A percentile compares a stretch with the other conserved stretches of the same genome.
These are phyloP conservation scores for Phoenix dactylifera DNA, from an alignment of 176 grass and related monocot species.

Conservation along the genomic window DNA sequence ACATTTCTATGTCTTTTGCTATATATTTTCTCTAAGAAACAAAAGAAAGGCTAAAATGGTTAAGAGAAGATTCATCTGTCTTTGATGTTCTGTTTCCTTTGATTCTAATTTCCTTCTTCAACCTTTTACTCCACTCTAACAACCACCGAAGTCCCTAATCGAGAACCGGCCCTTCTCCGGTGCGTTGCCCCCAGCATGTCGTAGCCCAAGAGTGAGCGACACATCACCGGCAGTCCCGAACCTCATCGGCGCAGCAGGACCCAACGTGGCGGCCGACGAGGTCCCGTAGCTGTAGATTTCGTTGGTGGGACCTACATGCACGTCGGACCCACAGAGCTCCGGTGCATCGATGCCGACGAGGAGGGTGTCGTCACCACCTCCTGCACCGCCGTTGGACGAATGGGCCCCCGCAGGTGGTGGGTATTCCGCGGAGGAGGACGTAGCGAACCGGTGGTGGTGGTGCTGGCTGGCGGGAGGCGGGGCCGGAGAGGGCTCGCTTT, in stretches of 20 bases:
- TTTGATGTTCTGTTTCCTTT: neutral
- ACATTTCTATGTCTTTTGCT: conserved; percentile 9
- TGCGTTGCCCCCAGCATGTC: conserved; percentile 41
- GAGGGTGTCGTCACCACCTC: conserved; percentile 8
- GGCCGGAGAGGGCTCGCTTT: conserved; percentile 32
- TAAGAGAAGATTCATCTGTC: neutral
- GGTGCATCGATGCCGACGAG: conserved; percentile 34
- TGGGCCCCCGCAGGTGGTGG: neutral
- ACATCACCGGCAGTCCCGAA: conserved; percentile 65
- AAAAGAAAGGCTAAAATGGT: neutral
- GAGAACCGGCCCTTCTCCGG: conserved; percentile 56
- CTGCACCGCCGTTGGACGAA: neutral
- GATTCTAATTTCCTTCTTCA: conserved; percentile 6
- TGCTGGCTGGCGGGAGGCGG: conserved; percentile 18
- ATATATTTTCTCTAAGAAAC: neutral
- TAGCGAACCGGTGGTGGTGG: conserved; percentile 14
- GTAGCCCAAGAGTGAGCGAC: conserved; percentile 85
- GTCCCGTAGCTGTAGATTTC: conserved; percentile 47
- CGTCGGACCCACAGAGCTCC: conserved; percentile 49
- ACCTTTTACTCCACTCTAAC: conserved; percentile 30
- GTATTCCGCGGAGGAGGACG: conserved; percentile 26
- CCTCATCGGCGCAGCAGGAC: conserved; percentile 37
- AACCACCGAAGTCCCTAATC: conserved; percentile 76
- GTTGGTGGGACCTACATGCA: conserved; percentile 29
- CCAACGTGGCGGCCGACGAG: conserved; percentile 27